These are phyloP conservation scores for Didymosphaeria variabile DNA, from an alignment of 2,329 filamentous ascomycete species.

Conservation along the genomic window DNA sequence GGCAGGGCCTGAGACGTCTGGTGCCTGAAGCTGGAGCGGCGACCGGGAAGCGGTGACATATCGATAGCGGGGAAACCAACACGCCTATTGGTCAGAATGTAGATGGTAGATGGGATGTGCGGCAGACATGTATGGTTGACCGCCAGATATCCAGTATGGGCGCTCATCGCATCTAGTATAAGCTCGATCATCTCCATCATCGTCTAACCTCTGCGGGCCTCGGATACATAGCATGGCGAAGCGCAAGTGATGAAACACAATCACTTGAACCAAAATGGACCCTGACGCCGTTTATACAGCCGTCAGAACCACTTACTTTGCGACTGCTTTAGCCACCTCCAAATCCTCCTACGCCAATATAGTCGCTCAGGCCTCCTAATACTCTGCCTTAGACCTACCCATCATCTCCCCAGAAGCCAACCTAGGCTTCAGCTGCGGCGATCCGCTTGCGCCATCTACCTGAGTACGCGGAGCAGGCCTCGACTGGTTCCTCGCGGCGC, in stretches of 20 bases:
- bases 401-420: conserved; percentile 60
- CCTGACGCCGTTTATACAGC: conserved; percentile 17
- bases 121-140: background rate
- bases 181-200: background rate
- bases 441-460: conserved; percentile 62
- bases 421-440: conserved; percentile 64
- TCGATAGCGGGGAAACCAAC: conserved; percentile 2
- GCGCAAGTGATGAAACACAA: background rate
- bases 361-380: conserved; percentile 27
- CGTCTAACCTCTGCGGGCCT: too few relatives aligned
- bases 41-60: conserved; percentile 17
- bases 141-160: background rate
- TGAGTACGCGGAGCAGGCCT: conserved; percentile 67
- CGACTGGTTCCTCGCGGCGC: conserved; percentile 64
- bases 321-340: conserved; percentile 18
- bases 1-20: conserved; percentile 10
- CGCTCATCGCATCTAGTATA: background rate
- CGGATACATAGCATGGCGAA: background rate
- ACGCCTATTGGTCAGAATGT: background rate
- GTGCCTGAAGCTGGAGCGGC: background rate
- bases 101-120: background rate
- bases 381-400: conserved; percentile 56
- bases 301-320: conserved; percentile 24
- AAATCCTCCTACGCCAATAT: conserved; percentile 12
- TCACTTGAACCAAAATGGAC: conserved; percentile 14